Percentiles rank a stretch among this genome's conserved stretches.
Evolutionary conservation across 1,139 yeast genomes (phyloP).

Genomic region (Scheffersomyces segobiensis): DNA sequence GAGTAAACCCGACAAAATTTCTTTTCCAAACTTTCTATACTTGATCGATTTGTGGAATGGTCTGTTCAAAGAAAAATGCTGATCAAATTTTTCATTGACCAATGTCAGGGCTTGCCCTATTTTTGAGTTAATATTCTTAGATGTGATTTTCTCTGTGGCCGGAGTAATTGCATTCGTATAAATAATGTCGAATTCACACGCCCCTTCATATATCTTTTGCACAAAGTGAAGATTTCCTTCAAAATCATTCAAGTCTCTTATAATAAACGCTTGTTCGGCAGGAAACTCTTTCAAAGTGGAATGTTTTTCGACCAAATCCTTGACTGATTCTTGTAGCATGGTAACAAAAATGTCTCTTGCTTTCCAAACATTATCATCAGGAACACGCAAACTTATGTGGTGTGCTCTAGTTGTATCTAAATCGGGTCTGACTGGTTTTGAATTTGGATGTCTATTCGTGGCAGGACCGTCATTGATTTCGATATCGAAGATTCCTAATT

Average conservation of each 20-base stretch:
- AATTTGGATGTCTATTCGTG: conserved; percentile 42
- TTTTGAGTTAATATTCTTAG: conserved; percentile 39
- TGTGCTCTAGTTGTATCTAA: conserved; percentile 59
- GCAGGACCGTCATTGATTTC: conserved; percentile 50
- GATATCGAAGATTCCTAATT: conserved; percentile 55
- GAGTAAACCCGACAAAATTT: conserved; percentile 73
- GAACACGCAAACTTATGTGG: conserved; percentile 68
- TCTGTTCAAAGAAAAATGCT: conserved; percentile 51
- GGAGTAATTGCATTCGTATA: conserved; percentile 53
- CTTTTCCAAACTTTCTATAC: conserved; percentile 66
- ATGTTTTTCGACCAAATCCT: conserved; percentile 41
- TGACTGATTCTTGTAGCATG: conserved; percentile 66
- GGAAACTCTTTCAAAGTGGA: conserved; percentile 36
- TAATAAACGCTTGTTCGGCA: conserved; percentile 50
- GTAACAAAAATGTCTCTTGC: conserved; percentile 77
- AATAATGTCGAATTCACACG: conserved; percentile 73
- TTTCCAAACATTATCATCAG: conserved; percentile 74
- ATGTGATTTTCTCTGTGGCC: conserved; percentile 38
- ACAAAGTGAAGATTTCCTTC: conserved; percentile 79
- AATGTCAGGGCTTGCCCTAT: conserved; percentile 36
- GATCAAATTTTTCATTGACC: conserved; percentile 58
- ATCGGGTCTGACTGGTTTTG: conserved; percentile 31
- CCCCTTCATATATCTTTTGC: conserved; percentile 73
- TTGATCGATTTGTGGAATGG: conserved; percentile 53
- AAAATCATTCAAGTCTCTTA: conserved; percentile 61